Base-by-base conservation (phyloP, 2,329 filamentous ascomycete genomes). In the Apiospora koreana region DNA sequence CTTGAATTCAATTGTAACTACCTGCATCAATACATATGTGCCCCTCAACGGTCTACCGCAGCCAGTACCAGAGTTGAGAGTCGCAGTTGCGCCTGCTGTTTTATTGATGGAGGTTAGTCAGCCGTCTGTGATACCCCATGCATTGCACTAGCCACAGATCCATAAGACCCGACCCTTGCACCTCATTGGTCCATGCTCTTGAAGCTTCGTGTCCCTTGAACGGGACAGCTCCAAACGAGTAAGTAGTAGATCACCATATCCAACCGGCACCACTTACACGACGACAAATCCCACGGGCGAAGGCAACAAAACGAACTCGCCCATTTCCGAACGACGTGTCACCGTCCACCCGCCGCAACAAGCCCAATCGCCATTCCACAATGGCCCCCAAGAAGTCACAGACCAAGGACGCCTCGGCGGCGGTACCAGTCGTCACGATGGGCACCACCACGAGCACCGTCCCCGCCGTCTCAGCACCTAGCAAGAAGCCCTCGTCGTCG, bases 401-500 rank as follows among this genome's bases (percentile, higher is more conserved):
- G 9, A 38, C 67, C 45, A 62, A 21, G n/a, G 78, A 28, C 74
- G 77, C 62, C 76, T 73, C n/a, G 73, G 62, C 58, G 67, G 43
- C 62, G 67, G 48, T 62, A 54, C 50, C 54, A 21, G 50, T 58
- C 48, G 31, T 50, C 35, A 69, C 66, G 66, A 68, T 45, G 71
- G 66, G 69, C 74, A 35, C 50, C 72, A 41, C 75, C 58, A 46
- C 77, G 41, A 69, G 74, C 42, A 62, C 74, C 18, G 68, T 67
- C 10, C 31, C 68, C 18, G 31, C 71, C 21, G 31, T 71, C 54
- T 58, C 74, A 42, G 72, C 74, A 66, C 71, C 74, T 67, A 73
- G 73, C 70, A 70, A 72, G 42, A 69, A 71, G 68, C 71, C 76
- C 73, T 76, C 80, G 69, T 77, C 45, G 67, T 68, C 62, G 67